Base-by-base conservation (phyloP, 2,329 filamentous ascomycete species). In the Akanthomyces muscarius region DNA sequence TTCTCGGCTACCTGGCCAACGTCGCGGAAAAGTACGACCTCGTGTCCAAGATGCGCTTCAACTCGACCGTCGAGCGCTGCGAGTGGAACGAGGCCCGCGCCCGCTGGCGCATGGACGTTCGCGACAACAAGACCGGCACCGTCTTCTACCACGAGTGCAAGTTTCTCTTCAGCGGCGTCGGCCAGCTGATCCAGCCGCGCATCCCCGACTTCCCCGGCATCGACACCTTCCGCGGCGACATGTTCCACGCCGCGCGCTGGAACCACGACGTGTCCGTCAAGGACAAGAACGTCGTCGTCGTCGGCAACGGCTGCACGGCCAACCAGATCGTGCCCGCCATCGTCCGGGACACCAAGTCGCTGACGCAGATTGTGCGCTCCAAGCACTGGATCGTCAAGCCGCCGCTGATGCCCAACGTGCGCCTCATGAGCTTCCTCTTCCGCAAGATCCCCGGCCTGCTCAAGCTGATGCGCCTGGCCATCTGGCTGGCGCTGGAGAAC, bases 231-330 rank as follows among this genome's bases (percentile, higher is more conserved):
- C 71, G 77, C 58, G 85, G 84, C 10, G 69, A 72, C 8, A 71
- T 86, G 4, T 76, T 86, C 50, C 85, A 88, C 68, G 82, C 82
- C 0, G 80, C 85, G 1, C 75, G 78, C 44, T 88, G 83, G 83
- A 78, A 83, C 1, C 70, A 80, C 5, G 75, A 78, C 21, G 72
- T 83, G 10, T 76, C 82, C n/a, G 71, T 84, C 7, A 69, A 69
- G 1, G 78, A 73, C 30, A 83, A 83, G 65, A 73, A 74, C 11
- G 80, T 84, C 28, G 78, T 79, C 6, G 70, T 86, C n/a, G 79
- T 86, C 56, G 84, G 84, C 18, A 84, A 75, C 53, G 84, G 84
- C 1, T 82, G 81, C 48, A 82, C 81, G 7, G 83, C 80, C 1
- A 78, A 83, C 4, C 83, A 86, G 68, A 76, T 86, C 5, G 76